Percentiles rank a stretch among this genome's conserved stretches.
Conservation (phyloP, 176 grass and related monocot species). For the Rhynchospora tenuis region DNA sequence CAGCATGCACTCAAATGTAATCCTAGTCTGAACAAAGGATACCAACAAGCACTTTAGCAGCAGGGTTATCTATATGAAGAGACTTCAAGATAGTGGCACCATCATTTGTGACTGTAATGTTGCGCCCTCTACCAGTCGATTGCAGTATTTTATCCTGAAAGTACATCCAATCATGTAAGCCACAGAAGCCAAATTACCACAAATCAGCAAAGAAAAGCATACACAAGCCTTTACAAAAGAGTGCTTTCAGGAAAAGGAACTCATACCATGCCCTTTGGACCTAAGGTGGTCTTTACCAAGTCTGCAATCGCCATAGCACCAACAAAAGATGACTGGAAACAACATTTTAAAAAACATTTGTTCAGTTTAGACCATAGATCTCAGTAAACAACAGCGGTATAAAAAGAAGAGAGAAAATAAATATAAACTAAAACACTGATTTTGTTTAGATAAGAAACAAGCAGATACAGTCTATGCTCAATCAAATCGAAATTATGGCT, state of each 20-base stretch:
- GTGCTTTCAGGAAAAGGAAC: neutral
- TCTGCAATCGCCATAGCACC: conserved; percentile 84
- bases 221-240: neutral
- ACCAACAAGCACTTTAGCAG: conserved; percentile 98
- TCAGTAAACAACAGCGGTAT: neutral
- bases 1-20: neutral
- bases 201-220: neutral
- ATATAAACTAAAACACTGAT: neutral
- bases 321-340: conserved; percentile 63
- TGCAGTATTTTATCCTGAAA: conserved; percentile 92
- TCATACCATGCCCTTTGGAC: conserved; percentile 92
- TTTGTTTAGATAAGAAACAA: neutral
- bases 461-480: neutral
- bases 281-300: conserved; percentile 84
- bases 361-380: neutral
- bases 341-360: neutral
- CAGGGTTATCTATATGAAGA: conserved; percentile 91
- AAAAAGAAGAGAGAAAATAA: neutral
- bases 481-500: neutral
- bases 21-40: conserved; percentile 43
- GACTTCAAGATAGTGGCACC: conserved; percentile 97
- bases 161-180: neutral
- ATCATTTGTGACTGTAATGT: conserved; percentile 87
- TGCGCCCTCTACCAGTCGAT: conserved; percentile 75
- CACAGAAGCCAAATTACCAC: neutral